phyloP scores from a whole-genome alignment of 495 filamentous ascomycete species.

The Xylaria castorea region DNA sequence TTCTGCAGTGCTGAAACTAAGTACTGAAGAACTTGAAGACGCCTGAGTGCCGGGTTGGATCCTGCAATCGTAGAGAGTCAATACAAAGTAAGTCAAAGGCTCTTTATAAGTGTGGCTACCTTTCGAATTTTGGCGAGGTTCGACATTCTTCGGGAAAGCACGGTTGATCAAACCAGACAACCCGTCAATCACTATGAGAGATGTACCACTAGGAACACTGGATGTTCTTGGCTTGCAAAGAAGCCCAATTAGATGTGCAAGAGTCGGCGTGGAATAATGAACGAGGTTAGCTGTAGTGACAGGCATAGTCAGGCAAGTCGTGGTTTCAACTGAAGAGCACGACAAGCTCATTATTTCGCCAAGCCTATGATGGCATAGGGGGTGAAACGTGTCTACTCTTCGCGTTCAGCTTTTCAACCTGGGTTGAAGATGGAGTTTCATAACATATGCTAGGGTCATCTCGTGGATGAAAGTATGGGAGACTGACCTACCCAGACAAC shows the following conservation, averaged over 20 bases:
- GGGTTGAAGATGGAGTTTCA: neutral
- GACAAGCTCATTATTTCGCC: constrained; percentile 32
- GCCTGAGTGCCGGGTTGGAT: constrained; percentile 43
- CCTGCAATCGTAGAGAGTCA: constrained; percentile 35
- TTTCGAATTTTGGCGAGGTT: constrained; percentile 36
- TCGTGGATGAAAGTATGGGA: constrained; percentile 15
- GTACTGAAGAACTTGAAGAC: constrained; percentile 54
- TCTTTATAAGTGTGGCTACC: constrained; percentile 34
- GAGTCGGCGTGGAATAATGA: constrained; percentile 53
- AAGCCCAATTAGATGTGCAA: constrained; percentile 80
- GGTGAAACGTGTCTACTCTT: constrained; percentile 29
- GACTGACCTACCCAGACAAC: constrained; percentile 89
- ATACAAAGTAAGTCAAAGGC: constrained; percentile 23
- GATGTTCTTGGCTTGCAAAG: constrained; percentile 64
- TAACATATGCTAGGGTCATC: neutral
- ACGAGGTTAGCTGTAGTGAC: constrained; percentile 35
- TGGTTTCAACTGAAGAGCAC: constrained; percentile 5
- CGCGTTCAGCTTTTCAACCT: neutral
- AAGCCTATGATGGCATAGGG: constrained; percentile 35
- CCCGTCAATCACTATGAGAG: constrained; percentile 77
- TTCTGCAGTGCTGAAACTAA: constrained; percentile 62
- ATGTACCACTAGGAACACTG: constrained; percentile 65
- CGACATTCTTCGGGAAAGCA: constrained; percentile 65
- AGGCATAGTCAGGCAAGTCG: neutral
- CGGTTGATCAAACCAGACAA: constrained; percentile 75